A percentile compares a stretch with the other conserved stretches of the same genome.
These are phyloP conservation scores for Ogataea sp. DNA, from an alignment of 805 yeast genomes.

Conservation along the genomic window DNA sequence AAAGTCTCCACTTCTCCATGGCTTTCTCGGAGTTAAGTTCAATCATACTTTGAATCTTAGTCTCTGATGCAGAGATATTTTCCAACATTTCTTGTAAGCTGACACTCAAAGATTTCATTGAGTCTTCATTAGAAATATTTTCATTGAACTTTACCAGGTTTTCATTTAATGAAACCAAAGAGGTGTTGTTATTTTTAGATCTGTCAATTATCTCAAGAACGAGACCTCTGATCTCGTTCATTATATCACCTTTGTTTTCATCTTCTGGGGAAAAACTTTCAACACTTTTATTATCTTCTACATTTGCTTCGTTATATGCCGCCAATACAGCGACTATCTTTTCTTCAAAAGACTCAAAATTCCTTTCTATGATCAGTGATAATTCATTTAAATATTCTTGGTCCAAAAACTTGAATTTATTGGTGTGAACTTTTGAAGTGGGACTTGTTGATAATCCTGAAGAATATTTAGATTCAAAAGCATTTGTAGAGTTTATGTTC, in stretches of 20 bases:
- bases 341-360: constrained; percentile 1
- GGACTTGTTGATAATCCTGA: too few relatives aligned
- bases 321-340: neutral
- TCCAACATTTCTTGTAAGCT: neutral
- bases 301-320: neutral
- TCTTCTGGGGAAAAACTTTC: neutral
- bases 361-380: neutral
- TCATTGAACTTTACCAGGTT: constrained; percentile 1
- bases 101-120: neutral
- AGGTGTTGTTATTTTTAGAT: constrained; percentile 1
- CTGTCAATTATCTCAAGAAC: constrained; percentile 1
- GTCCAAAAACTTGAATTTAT: constrained; percentile 3
- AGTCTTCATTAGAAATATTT: neutral
- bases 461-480: too few relatives aligned
- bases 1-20: too few relatives aligned
- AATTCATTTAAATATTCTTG: constrained; percentile 3
- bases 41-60: too few relatives aligned
- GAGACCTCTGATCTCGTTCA: neutral
- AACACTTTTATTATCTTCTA: too few relatives aligned
- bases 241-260: neutral
- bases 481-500: neutral
- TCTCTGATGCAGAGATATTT: neutral
- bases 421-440: neutral
- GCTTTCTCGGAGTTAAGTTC: neutral
- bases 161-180: neutral